Conservation (phyloP, 108 stramenopile species). For the Nitzschia sp. region DNA sequence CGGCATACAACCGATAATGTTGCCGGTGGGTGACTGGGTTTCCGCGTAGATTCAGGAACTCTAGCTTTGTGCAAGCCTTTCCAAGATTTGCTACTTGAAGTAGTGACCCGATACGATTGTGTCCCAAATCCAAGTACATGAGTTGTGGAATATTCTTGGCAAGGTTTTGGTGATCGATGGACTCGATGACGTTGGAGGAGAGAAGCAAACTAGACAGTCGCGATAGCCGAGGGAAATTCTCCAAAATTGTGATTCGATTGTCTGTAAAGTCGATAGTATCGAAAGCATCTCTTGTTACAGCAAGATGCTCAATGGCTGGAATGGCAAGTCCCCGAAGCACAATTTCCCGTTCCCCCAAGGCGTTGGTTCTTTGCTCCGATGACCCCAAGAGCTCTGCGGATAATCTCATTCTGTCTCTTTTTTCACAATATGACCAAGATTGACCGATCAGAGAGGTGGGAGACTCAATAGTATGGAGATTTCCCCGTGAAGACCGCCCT, state of each 20-base stretch:
- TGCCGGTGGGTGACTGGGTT: slow-evolving; percentile 85
- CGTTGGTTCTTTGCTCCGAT: slow-evolving; percentile 83
- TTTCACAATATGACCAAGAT: no score
- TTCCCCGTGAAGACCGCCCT: no score
- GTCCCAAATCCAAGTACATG: slow-evolving; percentile 50
- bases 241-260: slow-evolving; percentile 66
- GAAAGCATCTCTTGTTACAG: slow-evolving; percentile 71
- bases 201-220: slow-evolving; percentile 51
- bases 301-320: slow-evolving; percentile 76
- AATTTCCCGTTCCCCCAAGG: slow-evolving; percentile 78
- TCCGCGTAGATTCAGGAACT: slow-evolving; percentile 64
- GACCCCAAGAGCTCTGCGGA: slow-evolving; percentile 71
- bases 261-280: slow-evolving; percentile 80
- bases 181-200: slow-evolving; percentile 63
- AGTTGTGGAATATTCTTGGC: slow-evolving; percentile 59
- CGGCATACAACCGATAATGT: slow-evolving; percentile 70
- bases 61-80: slow-evolving; percentile 64
- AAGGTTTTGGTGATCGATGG: slow-evolving; percentile 59
- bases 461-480: no score
- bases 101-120: slow-evolving; percentile 67
- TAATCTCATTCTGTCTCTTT: slow-evolving; percentile 59
- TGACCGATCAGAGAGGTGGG: no score
- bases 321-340: slow-evolving; percentile 78
- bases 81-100: slow-evolving; percentile 66
- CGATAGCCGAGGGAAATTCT: slow-evolving; percentile 71